A percentile compares a stretch with the other conserved stretches of the same genome.
Conservation (phyloP, 805 yeast genomes). For the Saturnispora zaruensis region DNA sequence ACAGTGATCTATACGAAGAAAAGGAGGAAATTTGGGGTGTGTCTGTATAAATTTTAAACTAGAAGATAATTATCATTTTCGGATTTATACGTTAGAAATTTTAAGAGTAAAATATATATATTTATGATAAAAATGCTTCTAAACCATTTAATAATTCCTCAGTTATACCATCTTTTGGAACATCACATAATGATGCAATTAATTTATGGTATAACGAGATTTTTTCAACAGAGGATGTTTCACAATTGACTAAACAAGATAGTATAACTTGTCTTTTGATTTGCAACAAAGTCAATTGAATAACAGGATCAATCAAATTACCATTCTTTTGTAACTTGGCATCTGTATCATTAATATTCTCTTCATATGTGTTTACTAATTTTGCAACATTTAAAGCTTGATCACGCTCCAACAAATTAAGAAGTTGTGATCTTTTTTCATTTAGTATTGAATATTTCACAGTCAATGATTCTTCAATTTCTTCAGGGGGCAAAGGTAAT, state of each 20-base stretch:
- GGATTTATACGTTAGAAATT: background rate
- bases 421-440: conserved; percentile 29
- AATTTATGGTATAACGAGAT: conserved; percentile 52
- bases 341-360: conserved; percentile 13
- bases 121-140: conserved; percentile 26
- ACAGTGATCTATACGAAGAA: conserved; percentile 78
- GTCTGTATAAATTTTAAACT: background rate
- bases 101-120: background rate
- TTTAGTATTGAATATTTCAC: conserved; percentile 10
- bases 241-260: conserved; percentile 3
- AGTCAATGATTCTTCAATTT: background rate
- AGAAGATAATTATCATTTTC: background rate
- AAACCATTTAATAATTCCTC: conserved; percentile 75
- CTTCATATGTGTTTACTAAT: conserved; percentile 47
- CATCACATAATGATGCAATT: conserved; percentile 68
- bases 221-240: conserved; percentile 30
- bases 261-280: conserved; percentile 12
- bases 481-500: background rate
- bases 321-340: conserved; percentile 7
- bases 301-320: conserved; percentile 17
- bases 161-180: conserved; percentile 71
- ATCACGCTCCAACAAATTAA: conserved; percentile 42
- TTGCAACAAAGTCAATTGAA: conserved; percentile 34
- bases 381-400: conserved; percentile 57
- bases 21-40: conserved; percentile 71